phyloP scores from a whole-genome alignment of 495 filamentous ascomycete species.

The Neurospora sp. region DNA sequence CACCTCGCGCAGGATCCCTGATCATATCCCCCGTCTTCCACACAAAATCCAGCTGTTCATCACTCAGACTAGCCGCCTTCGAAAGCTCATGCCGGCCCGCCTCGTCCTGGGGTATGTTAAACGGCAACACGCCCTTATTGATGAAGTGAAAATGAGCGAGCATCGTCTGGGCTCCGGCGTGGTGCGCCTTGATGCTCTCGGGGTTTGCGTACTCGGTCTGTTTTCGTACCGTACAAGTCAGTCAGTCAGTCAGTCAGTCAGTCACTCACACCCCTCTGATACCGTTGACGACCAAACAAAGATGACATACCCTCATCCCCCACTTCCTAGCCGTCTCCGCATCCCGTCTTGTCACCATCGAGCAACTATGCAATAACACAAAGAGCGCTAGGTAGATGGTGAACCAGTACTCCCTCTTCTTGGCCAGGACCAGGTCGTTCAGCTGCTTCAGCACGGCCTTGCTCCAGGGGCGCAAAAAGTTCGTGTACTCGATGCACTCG shows the following conservation, averaged over 20 bases:
- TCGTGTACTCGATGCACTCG: slow-evolving; percentile 19
- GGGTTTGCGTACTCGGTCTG: slow-evolving; percentile 13
- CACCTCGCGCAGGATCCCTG: slow-evolving; percentile 7
- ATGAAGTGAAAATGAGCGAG: slow-evolving; percentile 34
- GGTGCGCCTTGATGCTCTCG: slow-evolving; percentile 12
- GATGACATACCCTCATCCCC: slow-evolving; percentile 5
- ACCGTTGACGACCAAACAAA: neutral
- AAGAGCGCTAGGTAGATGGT: slow-evolving; percentile 19
- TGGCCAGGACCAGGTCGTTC: slow-evolving; percentile 16
- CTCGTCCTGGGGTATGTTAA: slow-evolving; percentile 7
- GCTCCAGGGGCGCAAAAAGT: slow-evolving; percentile 14
- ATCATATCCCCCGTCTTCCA: slow-evolving; percentile 9
- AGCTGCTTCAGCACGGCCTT: slow-evolving; percentile 19
- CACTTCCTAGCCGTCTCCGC: slow-evolving; percentile 15
- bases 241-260: neutral
- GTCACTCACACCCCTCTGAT: neutral
- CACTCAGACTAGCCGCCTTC: slow-evolving; percentile 13
- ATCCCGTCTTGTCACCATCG: slow-evolving; percentile 16
- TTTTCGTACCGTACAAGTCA: neutral
- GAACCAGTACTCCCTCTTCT: slow-evolving; percentile 20
- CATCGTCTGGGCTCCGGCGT: slow-evolving; percentile 31
- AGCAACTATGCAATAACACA: slow-evolving; percentile 18
- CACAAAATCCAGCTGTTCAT: slow-evolving; percentile 16
- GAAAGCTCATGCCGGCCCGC: slow-evolving; percentile 8
- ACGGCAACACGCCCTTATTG: slow-evolving; percentile 26